Base-by-base conservation (phyloP, 805 yeast genomes). In the Metschnikowia vanudenii region DNA sequence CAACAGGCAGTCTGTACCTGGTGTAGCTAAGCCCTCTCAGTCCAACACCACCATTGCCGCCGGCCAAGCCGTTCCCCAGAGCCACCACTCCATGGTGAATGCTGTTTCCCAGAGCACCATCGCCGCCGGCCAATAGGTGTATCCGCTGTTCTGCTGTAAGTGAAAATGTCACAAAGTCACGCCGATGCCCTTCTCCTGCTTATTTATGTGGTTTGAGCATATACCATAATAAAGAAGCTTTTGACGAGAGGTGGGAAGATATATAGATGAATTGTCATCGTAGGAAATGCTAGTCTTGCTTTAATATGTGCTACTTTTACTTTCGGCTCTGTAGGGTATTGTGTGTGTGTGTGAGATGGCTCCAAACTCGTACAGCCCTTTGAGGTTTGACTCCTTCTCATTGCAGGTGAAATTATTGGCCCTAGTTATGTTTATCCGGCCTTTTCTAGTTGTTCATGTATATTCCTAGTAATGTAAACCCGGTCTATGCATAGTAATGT, bases 1-100 rank as follows among this genome's bases (percentile, higher is more conserved):
- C 39, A 69, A 68, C 56, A 64, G 74, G 57, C 75, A 61, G 52
- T 56, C 62, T 2, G 57, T 49, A 17, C 62, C 59, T 14, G 26
- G 38, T 39, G 45, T 39, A 34, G 5, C 35, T n/a, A 34, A 46
- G 36, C 48, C 44, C 14, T 44, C 33, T 41, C 52, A 39, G 31
- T 26, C 11, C 35, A 39, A 37, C 43, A 29, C 41, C 30, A 40
- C 33, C 28, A 40, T 35, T 39, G 35, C 41, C 24, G 32, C 37
- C 13, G 42, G 42, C 28, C 46, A 37, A 34, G 14, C 11, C 17
- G 36, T 38, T n/a, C 41, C 49, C 10, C 43, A 40, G 30, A 29
- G 35, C 29, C 47, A 40, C 35, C 45, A 41, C 32, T 47, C 54
- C 33, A 54, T 54, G 57, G 55, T 52, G 22, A 38, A 49, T 10